Evolutionary conservation across 2,329 filamentous ascomycete genomes (phyloP), one percentile per base, ranked within the genome.

Genomic region (Grosmannia penicillata): DNA sequence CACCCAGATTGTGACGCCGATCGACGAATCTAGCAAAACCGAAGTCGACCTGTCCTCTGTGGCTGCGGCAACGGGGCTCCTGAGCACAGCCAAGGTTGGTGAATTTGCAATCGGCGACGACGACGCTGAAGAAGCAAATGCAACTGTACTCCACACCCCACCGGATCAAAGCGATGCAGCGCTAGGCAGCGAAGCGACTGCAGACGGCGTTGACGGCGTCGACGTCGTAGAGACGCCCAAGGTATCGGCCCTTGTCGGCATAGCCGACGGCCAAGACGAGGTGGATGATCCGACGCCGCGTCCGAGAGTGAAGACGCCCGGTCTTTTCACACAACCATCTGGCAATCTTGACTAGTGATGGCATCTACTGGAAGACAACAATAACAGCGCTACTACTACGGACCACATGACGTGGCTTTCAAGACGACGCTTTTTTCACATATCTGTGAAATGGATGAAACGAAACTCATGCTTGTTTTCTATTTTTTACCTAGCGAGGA

Each of bases 1-100:
- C n/a, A 69, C 68, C 4, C 64, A 70, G 49, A 62, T 67, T 11
- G 67, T 63, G 8, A 71, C 66, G 14, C 66, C 69, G 2, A 62
- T 58, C 3, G 59, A 60, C 30, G 64, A 68, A 41, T 44, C 55
- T 40, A 53, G 14, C 15, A 22, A n/a, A 22, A 19, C 29, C 4
- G 7, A 25, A 11, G 22, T 7, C 1, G 15, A 18, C 10, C 10
- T 4, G 9, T 19, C 33, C 14, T 23, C 14, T 2, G 38, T 4
- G n/a, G 13, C 27, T 18, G 27, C 7, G 7, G 35, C 34, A 4
- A 10, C 34, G 18, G 17, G 25, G 3, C 19, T 15, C n/a, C 9
- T 30, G 25, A 18, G 8, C n/a, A 15, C 10, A 23, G 36, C 9
- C 15, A 19, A 22, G 11, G 17, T 24, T 6, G 24, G 15, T 8